Conservation (phyloP, 768 basidiomycete species). For the Dacryopinax spathularia region DNA sequence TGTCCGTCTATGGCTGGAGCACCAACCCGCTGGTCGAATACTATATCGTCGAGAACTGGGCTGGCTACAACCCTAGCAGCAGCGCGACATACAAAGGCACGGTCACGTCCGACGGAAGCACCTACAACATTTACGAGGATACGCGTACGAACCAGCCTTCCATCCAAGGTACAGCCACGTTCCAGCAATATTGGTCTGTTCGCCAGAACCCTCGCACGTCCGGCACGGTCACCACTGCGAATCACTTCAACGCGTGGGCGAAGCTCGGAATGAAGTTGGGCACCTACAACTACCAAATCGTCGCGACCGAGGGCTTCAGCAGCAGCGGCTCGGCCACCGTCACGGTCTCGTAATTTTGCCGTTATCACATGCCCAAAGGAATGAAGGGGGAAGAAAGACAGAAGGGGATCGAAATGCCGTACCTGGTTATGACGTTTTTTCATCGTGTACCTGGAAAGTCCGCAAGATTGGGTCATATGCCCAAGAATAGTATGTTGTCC, state of each 20-base stretch:
- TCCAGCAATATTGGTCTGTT: conserved; percentile 36
- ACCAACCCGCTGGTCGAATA: conserved; percentile 35
- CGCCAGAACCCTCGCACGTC: conserved; percentile 25
- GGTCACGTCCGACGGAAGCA: conserved; percentile 30
- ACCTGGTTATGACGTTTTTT: too few species aligned
- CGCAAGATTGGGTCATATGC: too few species aligned
- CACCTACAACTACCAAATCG: conserved; percentile 32
- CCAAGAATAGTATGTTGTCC: too few species aligned
- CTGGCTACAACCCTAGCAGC: conserved; percentile 28
- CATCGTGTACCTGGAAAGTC: too few species aligned
- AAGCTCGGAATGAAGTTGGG: conserved; percentile 29
- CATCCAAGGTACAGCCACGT: conserved; percentile 31
- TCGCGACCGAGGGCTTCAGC: conserved; percentile 35
- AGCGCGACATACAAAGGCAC: conserved; percentile 23
- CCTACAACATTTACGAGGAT: conserved; percentile 32
- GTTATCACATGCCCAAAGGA: too few species aligned
- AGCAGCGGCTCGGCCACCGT: conserved; percentile 30
- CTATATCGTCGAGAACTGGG: conserved; percentile 34
- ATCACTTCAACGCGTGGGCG: conserved; percentile 35
- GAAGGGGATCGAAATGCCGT: too few species aligned
- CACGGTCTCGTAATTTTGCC: conserved; percentile 8
- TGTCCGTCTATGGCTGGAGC: conserved; percentile 37
- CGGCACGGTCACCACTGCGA: conserved; percentile 23
- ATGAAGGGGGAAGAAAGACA: too few species aligned
- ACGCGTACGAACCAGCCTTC: conserved; percentile 30